These are phyloP conservation scores for Neurospora sp. DNA, from an alignment of 2,329 filamentous ascomycete species.

Conservation along the genomic window DNA sequence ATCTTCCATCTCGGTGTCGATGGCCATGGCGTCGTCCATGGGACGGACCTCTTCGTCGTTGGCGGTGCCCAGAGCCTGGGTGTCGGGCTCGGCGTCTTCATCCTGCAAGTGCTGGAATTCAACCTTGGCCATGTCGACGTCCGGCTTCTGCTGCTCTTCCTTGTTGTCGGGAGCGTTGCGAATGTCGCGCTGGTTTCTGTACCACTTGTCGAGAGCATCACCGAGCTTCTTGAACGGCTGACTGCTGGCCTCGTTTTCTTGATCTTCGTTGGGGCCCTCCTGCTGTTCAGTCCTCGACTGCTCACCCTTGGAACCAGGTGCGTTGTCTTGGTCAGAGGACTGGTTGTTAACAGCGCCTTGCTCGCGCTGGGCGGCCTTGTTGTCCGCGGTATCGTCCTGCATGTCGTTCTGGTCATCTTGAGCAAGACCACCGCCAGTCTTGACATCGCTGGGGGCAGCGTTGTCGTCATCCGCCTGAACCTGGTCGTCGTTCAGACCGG, in stretches of 20 bases:
- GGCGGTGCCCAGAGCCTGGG: slow-evolving; percentile 83
- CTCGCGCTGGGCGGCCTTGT: slow-evolving; percentile 54
- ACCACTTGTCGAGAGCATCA: slow-evolving; percentile 86
- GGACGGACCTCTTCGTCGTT: slow-evolving; percentile 78
- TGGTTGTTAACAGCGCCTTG: slow-evolving; percentile 57
- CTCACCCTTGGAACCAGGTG: slow-evolving; percentile 52
- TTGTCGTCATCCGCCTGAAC: slow-evolving; percentile 49
- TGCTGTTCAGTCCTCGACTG: slow-evolving; percentile 38
- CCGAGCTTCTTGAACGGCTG: slow-evolving; percentile 91
- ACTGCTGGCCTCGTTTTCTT: slow-evolving; percentile 33
- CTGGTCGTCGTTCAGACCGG: slow-evolving; percentile 33
- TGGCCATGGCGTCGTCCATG: slow-evolving; percentile 80
- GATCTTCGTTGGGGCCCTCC: slow-evolving; percentile 31
- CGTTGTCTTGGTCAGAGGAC: slow-evolving; percentile 52
- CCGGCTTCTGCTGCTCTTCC: slow-evolving; percentile 40
- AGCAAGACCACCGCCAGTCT: slow-evolving; percentile 56
- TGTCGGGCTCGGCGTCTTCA: slow-evolving; percentile 70
- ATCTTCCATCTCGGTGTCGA: slow-evolving; percentile 59
- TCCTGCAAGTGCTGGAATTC: slow-evolving; percentile 91
- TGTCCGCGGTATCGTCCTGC: slow-evolving; percentile 37
- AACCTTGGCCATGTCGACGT: slow-evolving; percentile 62
- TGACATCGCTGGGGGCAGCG: slow-evolving; percentile 51
- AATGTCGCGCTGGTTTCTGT: slow-evolving; percentile 80
- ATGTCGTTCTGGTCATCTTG: slow-evolving; percentile 39
- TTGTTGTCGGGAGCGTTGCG: slow-evolving; percentile 47